A percentile compares a stretch with the other conserved stretches of the same genome.
These are phyloP conservation scores for Chlorella ohadii DNA, from an alignment of 139 green algal genomes.

Conservation along the genomic window DNA sequence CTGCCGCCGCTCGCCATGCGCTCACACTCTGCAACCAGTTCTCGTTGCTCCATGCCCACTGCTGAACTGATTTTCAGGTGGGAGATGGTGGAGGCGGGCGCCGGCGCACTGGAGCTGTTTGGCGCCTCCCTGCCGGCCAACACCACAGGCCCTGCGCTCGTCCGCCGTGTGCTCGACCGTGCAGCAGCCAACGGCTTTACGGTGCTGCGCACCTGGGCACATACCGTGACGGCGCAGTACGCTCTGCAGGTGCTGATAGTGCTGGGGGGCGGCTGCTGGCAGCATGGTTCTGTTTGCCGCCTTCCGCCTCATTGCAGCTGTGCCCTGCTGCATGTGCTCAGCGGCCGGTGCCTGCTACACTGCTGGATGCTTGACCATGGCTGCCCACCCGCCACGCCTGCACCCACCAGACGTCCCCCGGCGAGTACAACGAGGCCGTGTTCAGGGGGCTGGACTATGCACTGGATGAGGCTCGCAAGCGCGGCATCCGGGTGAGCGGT, in stretches of 20 bases:
- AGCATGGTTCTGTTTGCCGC: no score
- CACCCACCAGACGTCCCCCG: slow-evolving; percentile 34
- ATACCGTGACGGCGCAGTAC: slow-evolving; percentile 49
- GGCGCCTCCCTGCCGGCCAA: slow-evolving; percentile 52
- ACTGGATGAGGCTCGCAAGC: slow-evolving; percentile 46
- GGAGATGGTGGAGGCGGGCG: slow-evolving; percentile 64
- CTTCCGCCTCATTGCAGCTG: no score
- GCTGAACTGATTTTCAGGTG: slow-evolving; percentile 26
- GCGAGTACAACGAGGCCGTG: slow-evolving; percentile 57
- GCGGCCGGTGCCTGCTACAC: no score
- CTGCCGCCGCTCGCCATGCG: no score
- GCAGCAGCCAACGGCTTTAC: slow-evolving; percentile 46
- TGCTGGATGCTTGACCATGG: no score
- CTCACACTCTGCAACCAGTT: no score
- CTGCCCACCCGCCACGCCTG: no score
- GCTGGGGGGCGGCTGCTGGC: not conserved
- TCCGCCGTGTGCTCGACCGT: slow-evolving; percentile 43
- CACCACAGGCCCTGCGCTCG: slow-evolving; percentile 34
- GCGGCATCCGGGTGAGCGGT: slow-evolving; percentile 29
- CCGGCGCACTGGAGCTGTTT: slow-evolving; percentile 59
- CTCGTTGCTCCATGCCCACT: no score
- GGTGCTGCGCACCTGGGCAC: slow-evolving; percentile 53
- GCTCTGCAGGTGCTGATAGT: slow-evolving; percentile 29
- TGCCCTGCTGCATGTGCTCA: no score
- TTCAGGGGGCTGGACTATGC: slow-evolving; percentile 64